Evolutionary conservation across 2,329 filamentous ascomycete genomes (phyloP), one percentile per base, ranked within the genome.

Genomic region (Epichloe baconii): DNA sequence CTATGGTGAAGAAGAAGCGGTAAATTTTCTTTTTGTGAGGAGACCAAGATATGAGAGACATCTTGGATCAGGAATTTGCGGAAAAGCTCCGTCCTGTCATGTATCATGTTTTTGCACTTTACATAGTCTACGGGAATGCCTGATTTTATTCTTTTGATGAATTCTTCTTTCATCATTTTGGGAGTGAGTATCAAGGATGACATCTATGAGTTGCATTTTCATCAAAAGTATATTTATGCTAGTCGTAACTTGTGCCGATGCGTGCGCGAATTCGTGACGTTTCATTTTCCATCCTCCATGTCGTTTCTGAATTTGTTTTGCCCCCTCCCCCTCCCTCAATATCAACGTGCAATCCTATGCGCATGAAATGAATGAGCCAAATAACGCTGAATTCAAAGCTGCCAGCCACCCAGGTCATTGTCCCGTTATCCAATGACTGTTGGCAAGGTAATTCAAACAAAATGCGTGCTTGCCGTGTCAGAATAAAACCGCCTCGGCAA

Each of bases 401-500:
- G 15, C 37, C 21, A 21, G 19, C 19, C 40, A 34, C 26, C 7
- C 26, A 31, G 0, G 23, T 26, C n/a, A 35, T 23, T 48, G 31
- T 41, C 35, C 26, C 48, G 23, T 46, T 49, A 15, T n/a, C 42
- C 47, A 19, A 44, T 26, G 14, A 48, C 4, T 41, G 36, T 3
- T 17, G n/a, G 5, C 11, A 37, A 14, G 14, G 26, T 2, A 17
- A 12, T 15, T 42, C 4, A 42, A 42, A 19, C n/a, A 44, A 31
- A 41, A 41, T 1, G 10, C 14, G 5, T 7, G 21, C 31, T 26
- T 1, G 19, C 26, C 5, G 21, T 31, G 19, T 53, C 31, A 53
- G 35, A 45, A 48, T 37, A 51, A 53, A 37, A 51, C 40, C 19
- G 52, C 66, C 53, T 75, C 71, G 21, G 73, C 62, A 17, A 75